Conservation (phyloP, 805 yeast species). For the Candida manassasensis region DNA sequence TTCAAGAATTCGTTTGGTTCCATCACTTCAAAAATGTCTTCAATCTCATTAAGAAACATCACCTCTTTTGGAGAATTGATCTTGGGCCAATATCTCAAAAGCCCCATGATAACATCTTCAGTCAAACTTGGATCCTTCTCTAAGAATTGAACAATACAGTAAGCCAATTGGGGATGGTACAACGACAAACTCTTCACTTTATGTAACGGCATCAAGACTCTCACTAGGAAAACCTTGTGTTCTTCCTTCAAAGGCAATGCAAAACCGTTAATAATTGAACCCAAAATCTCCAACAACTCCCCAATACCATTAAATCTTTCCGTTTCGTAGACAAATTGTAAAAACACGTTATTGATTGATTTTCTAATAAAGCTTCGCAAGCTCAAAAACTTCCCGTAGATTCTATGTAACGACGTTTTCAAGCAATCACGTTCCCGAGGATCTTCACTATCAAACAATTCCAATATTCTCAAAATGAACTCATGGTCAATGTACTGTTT, state of each 20-base stretch:
- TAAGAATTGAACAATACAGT: slow-evolving; percentile 92
- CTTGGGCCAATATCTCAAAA: slow-evolving; percentile 95
- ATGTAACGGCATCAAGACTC: slow-evolving; percentile 88
- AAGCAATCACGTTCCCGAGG: slow-evolving; percentile 93
- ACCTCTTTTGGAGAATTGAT: slow-evolving; percentile 92
- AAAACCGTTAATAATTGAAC: slow-evolving; percentile 95
- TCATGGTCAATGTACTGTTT: slow-evolving; percentile 91
- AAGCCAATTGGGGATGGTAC: slow-evolving; percentile 95
- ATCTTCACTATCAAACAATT: slow-evolving; percentile 92
- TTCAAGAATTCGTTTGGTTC: slow-evolving; percentile 89
- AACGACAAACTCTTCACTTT: slow-evolving; percentile 83
- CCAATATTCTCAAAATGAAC: slow-evolving; percentile 75
- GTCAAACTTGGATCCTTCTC: slow-evolving; percentile 91
- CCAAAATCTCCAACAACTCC: slow-evolving; percentile 89
- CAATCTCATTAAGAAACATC: slow-evolving; percentile 92
- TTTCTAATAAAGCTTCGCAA: slow-evolving; percentile 88
- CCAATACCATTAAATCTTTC: slow-evolving; percentile 95
- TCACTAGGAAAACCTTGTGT: slow-evolving; percentile 82
- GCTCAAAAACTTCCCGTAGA: slow-evolving; percentile 90
- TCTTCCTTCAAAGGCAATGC: slow-evolving; percentile 96
- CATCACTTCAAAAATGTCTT: slow-evolving; percentile 93
- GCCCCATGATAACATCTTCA: slow-evolving; percentile 94
- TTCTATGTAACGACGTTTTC: slow-evolving; percentile 91
- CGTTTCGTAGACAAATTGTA: slow-evolving; percentile 92
- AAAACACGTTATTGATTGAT: slow-evolving; percentile 84